A percentile compares a stretch with the other conserved stretches of the same genome.
Evolutionary conservation across 768 basidiomycete genomes (phyloP).

Genomic region (Lentinula detonsa): DNA sequence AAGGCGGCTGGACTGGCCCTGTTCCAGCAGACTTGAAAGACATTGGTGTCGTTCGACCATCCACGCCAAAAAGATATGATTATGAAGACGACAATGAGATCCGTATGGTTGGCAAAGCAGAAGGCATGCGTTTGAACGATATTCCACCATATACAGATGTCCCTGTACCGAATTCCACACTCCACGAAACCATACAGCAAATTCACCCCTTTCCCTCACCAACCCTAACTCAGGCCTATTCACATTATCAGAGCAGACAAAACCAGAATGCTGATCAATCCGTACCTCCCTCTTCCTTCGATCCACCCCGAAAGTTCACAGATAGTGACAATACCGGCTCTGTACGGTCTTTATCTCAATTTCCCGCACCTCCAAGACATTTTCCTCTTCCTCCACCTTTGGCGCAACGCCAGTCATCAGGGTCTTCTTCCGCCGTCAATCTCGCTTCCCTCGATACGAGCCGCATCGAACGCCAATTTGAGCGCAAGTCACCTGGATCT

Average conservation of each 20-base stretch:
- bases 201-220: neutral
- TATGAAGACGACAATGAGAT: neutral
- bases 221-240: neutral
- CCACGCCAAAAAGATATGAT: neutral
- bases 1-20: conserved; percentile 64
- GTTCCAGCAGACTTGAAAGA: conserved; percentile 39
- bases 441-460: conserved; percentile 7
- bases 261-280: conserved; percentile 6
- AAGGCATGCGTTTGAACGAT: neutral
- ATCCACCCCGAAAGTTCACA: conserved; percentile 28
- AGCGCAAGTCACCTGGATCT: neutral
- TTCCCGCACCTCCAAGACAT: conserved; percentile 69
- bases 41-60: conserved; percentile 12
- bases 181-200: neutral
- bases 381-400: conserved; percentile 52
- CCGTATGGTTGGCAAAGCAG: neutral
- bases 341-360: conserved; percentile 66
- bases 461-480: neutral
- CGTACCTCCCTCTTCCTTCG: conserved; percentile 24
- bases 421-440: conserved; percentile 18
- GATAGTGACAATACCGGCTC: conserved; percentile 40
- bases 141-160: neutral
- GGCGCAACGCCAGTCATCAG: conserved; percentile 13
- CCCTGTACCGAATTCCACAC: neutral
- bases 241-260: conserved; percentile 10